Evolutionary conservation across 2,329 filamentous ascomycete species (phyloP), one percentile per base, ranked within the genome.

Genomic region (Plenodomus tracheiphilus): DNA sequence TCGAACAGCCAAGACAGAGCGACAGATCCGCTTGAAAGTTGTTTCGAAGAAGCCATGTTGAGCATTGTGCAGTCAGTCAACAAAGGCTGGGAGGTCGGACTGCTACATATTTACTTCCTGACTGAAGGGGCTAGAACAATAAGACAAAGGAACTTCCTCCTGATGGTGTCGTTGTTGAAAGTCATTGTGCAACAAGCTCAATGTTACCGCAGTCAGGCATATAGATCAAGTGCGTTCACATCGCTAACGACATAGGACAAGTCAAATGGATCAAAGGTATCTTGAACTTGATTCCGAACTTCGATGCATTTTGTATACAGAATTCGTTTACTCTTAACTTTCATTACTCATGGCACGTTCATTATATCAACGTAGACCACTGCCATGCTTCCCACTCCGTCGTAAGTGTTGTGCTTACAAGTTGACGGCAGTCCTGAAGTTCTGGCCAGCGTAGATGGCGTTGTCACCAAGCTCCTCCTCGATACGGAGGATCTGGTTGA

Each of bases 401-500:
- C 28, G 28, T 32, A 32, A 32, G 28, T 32, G 28, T 7, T 15
- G n/a, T 32, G 28, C 51, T 53, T 67, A 72, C 51, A 97, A 77
- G 81, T 89, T 92, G 70, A 97, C 87, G 58, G 93, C 80, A 66
- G 79, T 91, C 81, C 93, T 89, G 90, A 97, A 99, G 74, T 91
- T 91, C 72, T 82, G 79, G 66, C 94, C 94, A 66, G 93, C 92
- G 75, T 93, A 99, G 78, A 97, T 73, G 65, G 93, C 94, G 69
- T 94, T 87, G 69, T 86, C 84, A 47, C 62, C 62, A 60, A 99
- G 88, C 84, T 99, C 94, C 83, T 99, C 94, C 85, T 99, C 94
- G 69, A 99, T 99, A 74, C 94, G 91, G 73, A 99, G 89, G 72
- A 99, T 96, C 84, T 99, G 94, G 89, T 99, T 99, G 75, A 99